These are phyloP conservation scores for Panaeolus papilionaceus DNA, from an alignment of 768 basidiomycete genomes.

Conservation along the genomic window DNA sequence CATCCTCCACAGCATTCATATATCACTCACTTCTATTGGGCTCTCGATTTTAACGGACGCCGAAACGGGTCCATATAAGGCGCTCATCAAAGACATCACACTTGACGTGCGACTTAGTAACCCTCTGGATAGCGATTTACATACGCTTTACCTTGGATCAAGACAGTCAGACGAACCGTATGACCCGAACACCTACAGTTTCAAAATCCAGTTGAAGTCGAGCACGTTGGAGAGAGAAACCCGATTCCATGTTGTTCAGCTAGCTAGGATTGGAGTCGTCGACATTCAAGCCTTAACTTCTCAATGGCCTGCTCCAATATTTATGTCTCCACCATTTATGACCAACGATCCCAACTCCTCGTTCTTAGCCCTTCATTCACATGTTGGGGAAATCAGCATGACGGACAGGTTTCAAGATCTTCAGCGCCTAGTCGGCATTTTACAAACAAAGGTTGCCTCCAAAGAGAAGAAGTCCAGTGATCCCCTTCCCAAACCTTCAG, in stretches of 20 bases:
- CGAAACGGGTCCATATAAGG: constrained; percentile 45
- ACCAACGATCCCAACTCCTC: constrained; percentile 65
- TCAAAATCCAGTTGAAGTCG: constrained; percentile 49
- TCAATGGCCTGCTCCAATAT: constrained; percentile 70
- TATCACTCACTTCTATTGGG: constrained; percentile 55
- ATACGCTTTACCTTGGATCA: constrained; percentile 60
- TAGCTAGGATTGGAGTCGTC: constrained; percentile 49
- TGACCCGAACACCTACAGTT: constrained; percentile 55
- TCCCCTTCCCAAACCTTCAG: constrained; percentile 21
- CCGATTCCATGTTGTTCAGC: constrained; percentile 39
- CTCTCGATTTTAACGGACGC: constrained; percentile 44
- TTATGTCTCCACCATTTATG: constrained; percentile 54
- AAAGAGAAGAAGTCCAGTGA: constrained; percentile 25
- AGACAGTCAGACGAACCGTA: constrained; percentile 37
- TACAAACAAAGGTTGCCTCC: constrained; percentile 16
- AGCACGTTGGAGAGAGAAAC: constrained; percentile 52
- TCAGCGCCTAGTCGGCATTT: constrained; percentile 42
- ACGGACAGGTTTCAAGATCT: constrained; percentile 62
- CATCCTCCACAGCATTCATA: constrained; percentile 46
- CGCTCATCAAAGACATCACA: constrained; percentile 47
- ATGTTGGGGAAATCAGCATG: constrained; percentile 51
- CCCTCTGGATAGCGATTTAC: constrained; percentile 47
- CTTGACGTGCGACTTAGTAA: constrained; percentile 56
- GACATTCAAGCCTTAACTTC: constrained; percentile 49
- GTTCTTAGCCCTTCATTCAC: constrained; percentile 53